Conservation (phyloP, 306 rosid genomes). For the Rosa multiflora region DNA sequence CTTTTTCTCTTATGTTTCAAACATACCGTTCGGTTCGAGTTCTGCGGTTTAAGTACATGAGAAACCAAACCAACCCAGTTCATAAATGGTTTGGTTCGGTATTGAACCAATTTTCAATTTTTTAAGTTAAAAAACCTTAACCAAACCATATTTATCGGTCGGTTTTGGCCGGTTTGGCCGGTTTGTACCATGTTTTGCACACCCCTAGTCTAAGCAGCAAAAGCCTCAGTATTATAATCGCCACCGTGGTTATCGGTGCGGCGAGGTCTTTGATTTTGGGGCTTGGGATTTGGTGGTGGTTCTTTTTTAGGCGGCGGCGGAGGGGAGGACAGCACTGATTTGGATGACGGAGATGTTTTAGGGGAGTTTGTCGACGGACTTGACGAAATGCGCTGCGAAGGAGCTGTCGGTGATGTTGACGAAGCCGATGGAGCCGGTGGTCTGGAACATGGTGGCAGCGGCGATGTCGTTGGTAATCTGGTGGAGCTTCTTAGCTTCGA, state of each 20-base stretch:
- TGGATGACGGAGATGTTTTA: conserved; percentile 81
- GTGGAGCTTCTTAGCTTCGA: conserved; percentile 91
- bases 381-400: conserved; percentile 54
- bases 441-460: conserved; percentile 83
- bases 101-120: too few relatives aligned
- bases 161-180: too few relatives aligned
- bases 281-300: conserved; percentile 58
- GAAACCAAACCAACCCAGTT: too few relatives aligned
- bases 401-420: conserved; percentile 78
- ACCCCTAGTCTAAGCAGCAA: conserved; percentile 15
- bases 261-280: conserved; percentile 44
- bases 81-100: too few relatives aligned
- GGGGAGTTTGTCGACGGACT: conserved; percentile 66
- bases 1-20: too few relatives aligned
- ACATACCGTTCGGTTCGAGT: too few relatives aligned
- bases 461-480: conserved; percentile 95
- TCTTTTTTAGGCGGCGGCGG: conserved; percentile 45
- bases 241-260: conserved; percentile 47
- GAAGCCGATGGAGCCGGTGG: conserved; percentile 74
- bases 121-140: too few relatives aligned
- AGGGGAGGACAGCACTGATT: conserved; percentile 65
- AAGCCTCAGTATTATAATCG: conserved; percentile 47
- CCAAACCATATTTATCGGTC: too few relatives aligned
- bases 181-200: too few relatives aligned
- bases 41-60: too few relatives aligned